Base-by-base conservation (phyloP, 2,329 filamentous ascomycete species). In the Ascochyta clinopodiicola region DNA sequence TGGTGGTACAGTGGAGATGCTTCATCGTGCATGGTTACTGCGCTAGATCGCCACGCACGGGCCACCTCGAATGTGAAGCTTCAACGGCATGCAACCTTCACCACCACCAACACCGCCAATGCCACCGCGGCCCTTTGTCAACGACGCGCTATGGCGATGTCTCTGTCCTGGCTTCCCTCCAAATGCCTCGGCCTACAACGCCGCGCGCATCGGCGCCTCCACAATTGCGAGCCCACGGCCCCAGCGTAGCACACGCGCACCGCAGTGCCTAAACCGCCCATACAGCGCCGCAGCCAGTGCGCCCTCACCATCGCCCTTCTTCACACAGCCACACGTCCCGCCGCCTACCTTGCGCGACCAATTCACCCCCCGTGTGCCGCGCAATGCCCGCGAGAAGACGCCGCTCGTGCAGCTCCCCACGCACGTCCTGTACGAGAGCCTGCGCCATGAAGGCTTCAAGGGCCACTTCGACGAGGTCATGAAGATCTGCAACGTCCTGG, bases 401-500 rank as follows among this genome's bases (percentile, higher is more conserved):
- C 35, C 66, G 3, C 61, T 74, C 39, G 62, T 64, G 10, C 65
- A 63, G 25, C 62, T 71, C 10, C 59, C 70, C 7, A 73, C 64
- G 2, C 40, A 59, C 39, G 48, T 66, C 12, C 68, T 75, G 4
- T 75, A 75, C 62, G 68, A 70, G 35, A 61, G 62, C 38, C 59
- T 70, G 37, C 70, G 70, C 37, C 50, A 48, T 15, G 65, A 66
- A 24, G 73, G 67, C 21, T 65, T 65, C 3, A 60, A 59, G 7
- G 72, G 71, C 8, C 37, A 57, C 3, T 64, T 65, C 50, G 51
- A 67, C 4, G 62, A 71, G 1, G 71, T 73, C 7, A 61, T 71
- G 60, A 63, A 60, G 13, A 69, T 89, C 7, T 83, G 88, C 13
- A 80, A 82, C 42, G 82, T 86, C 55, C 77, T 93, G 27, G 73